Evolutionary conservation across 768 basidiomycete genomes (phyloP).

Genomic region (Coprinopsis cinerea): DNA sequence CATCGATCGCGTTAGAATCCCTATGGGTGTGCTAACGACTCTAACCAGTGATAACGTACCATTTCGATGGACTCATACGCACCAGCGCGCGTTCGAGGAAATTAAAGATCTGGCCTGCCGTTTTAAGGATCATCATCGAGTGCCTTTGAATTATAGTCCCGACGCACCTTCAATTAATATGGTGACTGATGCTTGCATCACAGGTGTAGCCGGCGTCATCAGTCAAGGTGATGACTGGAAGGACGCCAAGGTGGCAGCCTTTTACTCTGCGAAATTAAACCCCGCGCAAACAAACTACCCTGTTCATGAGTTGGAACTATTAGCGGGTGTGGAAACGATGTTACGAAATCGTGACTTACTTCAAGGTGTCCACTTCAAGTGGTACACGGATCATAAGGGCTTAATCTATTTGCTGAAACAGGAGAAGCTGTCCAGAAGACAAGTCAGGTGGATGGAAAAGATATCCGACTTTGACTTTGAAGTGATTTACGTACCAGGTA

Average conservation of each 20-base stretch:
- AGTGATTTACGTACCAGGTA: conserved; percentile 27
- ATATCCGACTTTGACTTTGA: conserved; percentile 29
- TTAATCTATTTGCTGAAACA: conserved; percentile 25
- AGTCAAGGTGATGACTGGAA: conserved; percentile 24
- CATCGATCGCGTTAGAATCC: conserved; percentile 19
- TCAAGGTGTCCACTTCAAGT: conserved; percentile 22
- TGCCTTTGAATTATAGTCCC: conserved; percentile 16
- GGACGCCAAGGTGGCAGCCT: conserved; percentile 25
- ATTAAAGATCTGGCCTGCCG: conserved; percentile 20
- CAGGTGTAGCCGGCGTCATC: conserved; percentile 23
- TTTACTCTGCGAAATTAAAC: conserved; percentile 27
- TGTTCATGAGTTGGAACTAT: conserved; percentile 32
- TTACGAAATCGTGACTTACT: conserved; percentile 20
- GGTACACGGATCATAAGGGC: conserved; percentile 27
- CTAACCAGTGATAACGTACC: conserved; percentile 14
- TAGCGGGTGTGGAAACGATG: conserved; percentile 31
- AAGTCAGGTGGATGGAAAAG: conserved; percentile 25
- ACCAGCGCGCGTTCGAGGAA: conserved; percentile 24
- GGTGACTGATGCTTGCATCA: conserved; percentile 24
- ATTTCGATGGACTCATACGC: conserved; percentile 17
- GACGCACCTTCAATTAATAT: conserved; percentile 19
- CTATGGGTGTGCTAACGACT: conserved; percentile 23
- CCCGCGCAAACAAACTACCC: conserved; percentile 30
- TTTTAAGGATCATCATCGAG: conserved; percentile 14
- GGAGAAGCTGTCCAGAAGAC: conserved; percentile 25